These are phyloP conservation scores for Tuber magnatum DNA, from an alignment of 495 filamentous ascomycete species.

Conservation along the genomic window DNA sequence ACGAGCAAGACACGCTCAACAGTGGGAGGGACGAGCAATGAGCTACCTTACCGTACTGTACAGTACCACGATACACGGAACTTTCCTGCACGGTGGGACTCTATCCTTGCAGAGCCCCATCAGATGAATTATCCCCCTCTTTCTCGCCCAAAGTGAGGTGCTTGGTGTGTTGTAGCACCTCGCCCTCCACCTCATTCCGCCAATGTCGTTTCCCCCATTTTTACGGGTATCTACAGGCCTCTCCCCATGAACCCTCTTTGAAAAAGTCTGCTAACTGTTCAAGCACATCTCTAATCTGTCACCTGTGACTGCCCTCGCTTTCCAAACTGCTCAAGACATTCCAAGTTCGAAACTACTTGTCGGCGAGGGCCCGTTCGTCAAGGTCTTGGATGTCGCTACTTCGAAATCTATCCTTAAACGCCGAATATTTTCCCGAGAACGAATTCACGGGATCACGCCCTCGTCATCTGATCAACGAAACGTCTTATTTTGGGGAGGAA, in stretches of 20 bases:
- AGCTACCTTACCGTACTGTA: not conserved
- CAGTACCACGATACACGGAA: not conserved
- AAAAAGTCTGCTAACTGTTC: not conserved
- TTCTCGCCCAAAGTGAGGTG: not conserved
- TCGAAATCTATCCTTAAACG: constrained; percentile 42
- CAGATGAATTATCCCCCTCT: not conserved
- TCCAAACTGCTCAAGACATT: constrained; percentile 14
- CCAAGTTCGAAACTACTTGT: constrained; percentile 48
- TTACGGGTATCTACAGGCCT: not conserved
- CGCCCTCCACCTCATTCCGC: not conserved
- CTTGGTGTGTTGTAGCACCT: not conserved
- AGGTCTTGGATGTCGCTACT: constrained; percentile 48
- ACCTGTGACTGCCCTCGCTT: constrained; percentile 37
- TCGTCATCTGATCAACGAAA: constrained; percentile 15
- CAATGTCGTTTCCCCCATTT: not conserved
- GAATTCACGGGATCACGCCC: constrained; percentile 62
- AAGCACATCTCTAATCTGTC: constrained; percentile 29
- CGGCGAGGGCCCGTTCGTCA: constrained; percentile 69
- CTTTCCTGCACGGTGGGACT: not conserved
- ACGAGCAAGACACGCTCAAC: not conserved
- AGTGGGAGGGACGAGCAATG: not conserved
- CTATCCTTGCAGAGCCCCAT: not conserved
- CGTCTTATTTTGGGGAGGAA: constrained; percentile 55
- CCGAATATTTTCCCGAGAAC: constrained; percentile 55
- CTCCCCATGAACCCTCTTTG: not conserved